Evolutionary conservation across 2,329 filamentous ascomycete genomes (phyloP).

Genomic region (Pochonia chlamydosporia): DNA sequence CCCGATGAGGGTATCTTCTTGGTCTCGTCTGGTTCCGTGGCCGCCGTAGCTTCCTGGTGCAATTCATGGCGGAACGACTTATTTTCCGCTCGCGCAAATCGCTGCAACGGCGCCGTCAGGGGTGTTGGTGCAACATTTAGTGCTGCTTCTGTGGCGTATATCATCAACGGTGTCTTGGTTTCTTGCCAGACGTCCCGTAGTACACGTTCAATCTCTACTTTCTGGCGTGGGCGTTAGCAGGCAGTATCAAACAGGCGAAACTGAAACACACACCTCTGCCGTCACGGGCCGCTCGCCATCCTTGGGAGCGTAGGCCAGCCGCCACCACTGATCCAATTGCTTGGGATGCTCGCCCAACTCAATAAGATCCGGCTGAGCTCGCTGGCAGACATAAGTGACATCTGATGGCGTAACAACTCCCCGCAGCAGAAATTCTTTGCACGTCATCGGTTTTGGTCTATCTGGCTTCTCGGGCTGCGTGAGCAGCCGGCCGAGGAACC

Average conservation of each 20-base stretch:
- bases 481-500: constrained; percentile 32
- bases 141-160: constrained; percentile 50
- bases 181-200: constrained; percentile 41
- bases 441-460: constrained; percentile 30
- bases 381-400: constrained; percentile 45
- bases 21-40: constrained; percentile 13
- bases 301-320: constrained; percentile 36
- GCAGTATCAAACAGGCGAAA: not conserved
- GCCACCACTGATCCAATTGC: constrained; percentile 50
- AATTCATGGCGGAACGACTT: constrained; percentile 46
- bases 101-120: constrained; percentile 33
- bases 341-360: constrained; percentile 30
- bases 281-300: constrained; percentile 36
- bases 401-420: constrained; percentile 43
- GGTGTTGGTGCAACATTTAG: constrained; percentile 27
- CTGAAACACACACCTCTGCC: constrained; percentile 38
- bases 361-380: constrained; percentile 34
- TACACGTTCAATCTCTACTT: constrained; percentile 39
- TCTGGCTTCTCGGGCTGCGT: constrained; percentile 32
- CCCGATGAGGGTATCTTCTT: constrained; percentile 8
- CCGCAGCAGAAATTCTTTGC: constrained; percentile 43
- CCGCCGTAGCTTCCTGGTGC: constrained; percentile 26
- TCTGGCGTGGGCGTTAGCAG: constrained; percentile 27
- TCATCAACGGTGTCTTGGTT: constrained; percentile 39
- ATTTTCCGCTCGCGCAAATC: constrained; percentile 47